Base-by-base conservation (phyloP, 2,329 filamentous ascomycete genomes). In the Exophiala mesophila region DNA sequence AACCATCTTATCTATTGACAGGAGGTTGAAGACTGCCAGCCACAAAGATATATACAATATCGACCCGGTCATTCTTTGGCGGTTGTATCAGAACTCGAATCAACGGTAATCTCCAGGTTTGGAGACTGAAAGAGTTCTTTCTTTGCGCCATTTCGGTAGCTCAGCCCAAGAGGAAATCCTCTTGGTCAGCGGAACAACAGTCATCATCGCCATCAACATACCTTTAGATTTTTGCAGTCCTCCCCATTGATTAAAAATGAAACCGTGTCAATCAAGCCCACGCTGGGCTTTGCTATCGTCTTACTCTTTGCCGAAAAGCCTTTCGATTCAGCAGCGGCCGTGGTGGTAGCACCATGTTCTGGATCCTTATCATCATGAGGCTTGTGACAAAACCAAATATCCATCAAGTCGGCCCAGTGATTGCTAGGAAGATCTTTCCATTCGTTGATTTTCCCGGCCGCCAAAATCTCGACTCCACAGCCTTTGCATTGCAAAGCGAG, bases 341-440 rank as follows among this genome's bases (percentile, higher is more conserved):
- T n/a, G n/a, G n/a, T n/a, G n/a, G n/a, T n/a, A 33, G 65, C 63
- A n/a, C 74, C 66, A 16, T 74, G 59, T 24, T 61, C 46, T 5
- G 57, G 57, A 36, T 69, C 61, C n/a, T n/a, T n/a, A n/a, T 59
- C 56, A 18, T 71, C 55, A 30, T 70, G 64, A 2, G 94, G 92
- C 64, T 97, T 97, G 64, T 98, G 92, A 59, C 92, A 98, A 64
- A 98, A 94, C 92, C 92, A 98, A 55, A 98, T 94, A 63, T 98
- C 94, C 92, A 98, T 98, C 89, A 98, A 94, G 67, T 98, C 92
- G 0, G 92, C 94, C 92, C 92, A 98, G 58, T 95, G 90, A 56
- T 94, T 88, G 59, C 88, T 95, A 0, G 92, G 92, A 13, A 98
- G 69, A 59, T 98, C 88, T 65, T 90, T 95, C 90, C 92, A 98